phyloP scores from a whole-genome alignment of 805 yeast species.

The Dipodascus albidus region DNA sequence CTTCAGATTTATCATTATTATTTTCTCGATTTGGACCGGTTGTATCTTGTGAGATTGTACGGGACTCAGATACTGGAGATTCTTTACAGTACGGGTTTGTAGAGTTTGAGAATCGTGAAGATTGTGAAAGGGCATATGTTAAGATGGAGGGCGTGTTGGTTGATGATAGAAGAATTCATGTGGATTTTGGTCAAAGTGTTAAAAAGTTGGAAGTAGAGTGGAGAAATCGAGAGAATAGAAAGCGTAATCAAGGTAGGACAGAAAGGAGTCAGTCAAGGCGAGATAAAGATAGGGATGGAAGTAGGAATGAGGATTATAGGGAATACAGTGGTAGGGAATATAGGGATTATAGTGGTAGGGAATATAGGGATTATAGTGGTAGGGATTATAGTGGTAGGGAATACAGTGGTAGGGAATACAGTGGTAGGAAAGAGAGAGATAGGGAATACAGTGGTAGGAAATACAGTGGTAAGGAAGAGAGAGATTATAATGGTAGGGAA shows the following conservation, averaged over 20 bases:
- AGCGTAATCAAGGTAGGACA: no score
- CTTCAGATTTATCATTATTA: slow-evolving; percentile 41
- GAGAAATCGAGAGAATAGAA: slow-evolving; percentile 14
- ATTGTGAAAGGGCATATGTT: slow-evolving; percentile 51
- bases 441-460: no score
- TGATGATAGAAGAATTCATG: slow-evolving; percentile 53
- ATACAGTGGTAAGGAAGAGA: no score
- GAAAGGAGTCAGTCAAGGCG: slow-evolving; percentile 1
- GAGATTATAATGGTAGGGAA: slow-evolving; percentile 1
- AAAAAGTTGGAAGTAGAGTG: slow-evolving; percentile 19
- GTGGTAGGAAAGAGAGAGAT: no score
- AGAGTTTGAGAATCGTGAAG: slow-evolving; percentile 36
- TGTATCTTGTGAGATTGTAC: slow-evolving; percentile 38
- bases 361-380: no score
- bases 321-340: no score
- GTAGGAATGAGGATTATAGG: no score
- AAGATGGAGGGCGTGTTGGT: slow-evolving; percentile 52
- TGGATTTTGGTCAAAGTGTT: slow-evolving; percentile 56
- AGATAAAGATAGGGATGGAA: no score
- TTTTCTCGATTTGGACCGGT: slow-evolving; percentile 55
- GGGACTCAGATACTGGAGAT: slow-evolving; percentile 36
- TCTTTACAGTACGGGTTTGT: slow-evolving; percentile 55
- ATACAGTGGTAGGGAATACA: no score
- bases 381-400: no score
- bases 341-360: no score